phyloP scores from a whole-genome alignment of 2,329 filamentous ascomycete species.

The Penicillium nordicum region DNA sequence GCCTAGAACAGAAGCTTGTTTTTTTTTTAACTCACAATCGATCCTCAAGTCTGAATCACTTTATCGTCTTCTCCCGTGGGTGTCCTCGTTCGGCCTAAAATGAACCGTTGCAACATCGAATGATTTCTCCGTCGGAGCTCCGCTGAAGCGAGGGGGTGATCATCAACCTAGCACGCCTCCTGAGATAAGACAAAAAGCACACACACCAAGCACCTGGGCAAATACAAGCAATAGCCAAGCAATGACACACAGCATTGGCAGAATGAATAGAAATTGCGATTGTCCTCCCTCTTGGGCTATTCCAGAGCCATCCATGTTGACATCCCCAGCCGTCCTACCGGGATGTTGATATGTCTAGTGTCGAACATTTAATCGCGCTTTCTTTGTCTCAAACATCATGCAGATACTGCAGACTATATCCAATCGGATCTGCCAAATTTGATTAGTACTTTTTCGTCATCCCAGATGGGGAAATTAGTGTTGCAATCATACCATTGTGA shows the following conservation, averaged over 20 bases:
- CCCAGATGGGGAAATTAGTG: slow-evolving; percentile 5
- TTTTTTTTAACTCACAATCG: no score
- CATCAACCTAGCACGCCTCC: not conserved
- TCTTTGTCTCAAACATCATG: slow-evolving; percentile 14
- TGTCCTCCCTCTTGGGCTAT: not conserved
- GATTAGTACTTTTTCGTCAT: slow-evolving; percentile 2
- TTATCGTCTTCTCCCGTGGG: not conserved
- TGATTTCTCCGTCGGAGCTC: slow-evolving; percentile 19
- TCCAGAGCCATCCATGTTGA: not conserved
- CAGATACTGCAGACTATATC: slow-evolving; percentile 4
- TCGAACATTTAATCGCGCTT: slow-evolving; percentile 1
- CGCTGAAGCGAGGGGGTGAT: slow-evolving; percentile 8
- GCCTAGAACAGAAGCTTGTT: not conserved
- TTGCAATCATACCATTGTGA: slow-evolving; percentile 3
- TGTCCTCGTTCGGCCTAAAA: not conserved
- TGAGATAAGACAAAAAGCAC: slow-evolving; percentile 4
- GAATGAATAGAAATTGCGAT: not conserved
- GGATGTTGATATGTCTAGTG: slow-evolving; percentile 8
- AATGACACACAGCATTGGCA: not conserved
- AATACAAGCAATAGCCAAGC: not conserved
- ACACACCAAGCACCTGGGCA: not conserved
- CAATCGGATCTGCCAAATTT: slow-evolving; percentile 11
- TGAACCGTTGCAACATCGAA: not conserved
- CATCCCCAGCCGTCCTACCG: not conserved
- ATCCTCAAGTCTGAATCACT: not conserved